These are phyloP conservation scores for Coemansia sp. DNA, from an alignment of 192 early-diverging fungal species.

Conservation along the genomic window DNA sequence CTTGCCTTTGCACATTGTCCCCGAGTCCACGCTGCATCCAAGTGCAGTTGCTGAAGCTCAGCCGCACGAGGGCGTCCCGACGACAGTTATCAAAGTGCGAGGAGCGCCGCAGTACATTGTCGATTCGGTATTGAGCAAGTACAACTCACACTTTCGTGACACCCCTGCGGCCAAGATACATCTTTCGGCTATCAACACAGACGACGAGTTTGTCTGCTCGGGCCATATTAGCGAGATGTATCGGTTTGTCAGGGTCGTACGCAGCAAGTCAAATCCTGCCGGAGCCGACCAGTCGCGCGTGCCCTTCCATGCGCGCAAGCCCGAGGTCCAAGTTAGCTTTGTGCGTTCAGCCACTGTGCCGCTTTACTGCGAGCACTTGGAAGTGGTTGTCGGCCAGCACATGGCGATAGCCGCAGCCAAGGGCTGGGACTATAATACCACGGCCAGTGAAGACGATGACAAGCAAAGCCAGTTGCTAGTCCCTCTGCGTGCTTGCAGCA, in stretches of 20 bases:
- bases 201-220: slow-evolving; percentile 73
- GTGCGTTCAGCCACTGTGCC: slow-evolving; percentile 70
- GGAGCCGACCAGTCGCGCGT: slow-evolving; percentile 82
- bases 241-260: slow-evolving; percentile 79
- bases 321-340: slow-evolving; percentile 78
- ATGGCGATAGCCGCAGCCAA: slow-evolving; percentile 68
- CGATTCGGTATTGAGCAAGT: slow-evolving; percentile 75
- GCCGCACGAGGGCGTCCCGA: slow-evolving; percentile 76
- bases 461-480: not conserved
- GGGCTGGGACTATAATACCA: slow-evolving; percentile 61
- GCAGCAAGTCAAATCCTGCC: slow-evolving; percentile 73
- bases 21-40: slow-evolving; percentile 72
- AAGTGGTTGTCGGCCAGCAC: slow-evolving; percentile 60
- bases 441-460: slow-evolving; percentile 11
- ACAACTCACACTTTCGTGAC: slow-evolving; percentile 67
- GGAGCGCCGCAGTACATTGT: slow-evolving; percentile 73
- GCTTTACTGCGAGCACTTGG: slow-evolving; percentile 81
- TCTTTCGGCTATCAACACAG: slow-evolving; percentile 77
- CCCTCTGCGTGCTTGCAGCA: not conserved
- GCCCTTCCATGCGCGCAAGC: slow-evolving; percentile 79
- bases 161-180: slow-evolving; percentile 60
- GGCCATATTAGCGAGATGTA: slow-evolving; percentile 80
- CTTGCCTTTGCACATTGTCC: slow-evolving; percentile 73
- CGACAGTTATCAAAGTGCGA: slow-evolving; percentile 79
- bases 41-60: slow-evolving; percentile 78